Evolutionary conservation across 305 asterid genomes (phyloP), one percentile per base, ranked within the genome.

Genomic region (Solanum hybrid): DNA sequence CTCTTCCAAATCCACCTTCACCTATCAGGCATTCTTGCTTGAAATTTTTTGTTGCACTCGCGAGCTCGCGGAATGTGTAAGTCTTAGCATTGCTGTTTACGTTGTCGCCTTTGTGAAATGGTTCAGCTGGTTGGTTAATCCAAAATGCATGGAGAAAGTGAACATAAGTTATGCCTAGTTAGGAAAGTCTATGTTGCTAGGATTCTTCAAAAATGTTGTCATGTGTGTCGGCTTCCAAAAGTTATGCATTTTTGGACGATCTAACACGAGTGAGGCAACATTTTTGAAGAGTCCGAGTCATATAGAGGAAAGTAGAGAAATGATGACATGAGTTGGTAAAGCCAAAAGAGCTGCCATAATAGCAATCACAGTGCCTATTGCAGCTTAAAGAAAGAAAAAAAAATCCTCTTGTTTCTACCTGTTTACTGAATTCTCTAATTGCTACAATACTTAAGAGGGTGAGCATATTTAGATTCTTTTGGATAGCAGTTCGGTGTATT

Each of bases 41-140:
- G 88, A 97, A 97, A 89, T 95, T 94, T 91, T 96, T 97, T 60
- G 99, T 96, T 73, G 99, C 99, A 22, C 91, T 91, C 87, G 98
- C 98, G 40, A 97, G 97, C 92, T 97, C 99, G 4, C 99, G 99
- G 93, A 97, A 97, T 66, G 96, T 95, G 94, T 91, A 97, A 42
- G 93, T 91, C 91, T 94, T 93, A 9, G 93, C 93, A 5, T 91
- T 38, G 8, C 71, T 90, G 29, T 91, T 91, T 27, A 89, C 95
- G 13, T 8, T 69, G 77, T 79, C 42, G 88, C 64, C 90, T 42
- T 90, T 89, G 87, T 75, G 37, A 40, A 87, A 71, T 89, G 79
- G 24, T 75, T 91, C 90, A 31, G 64, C 88, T n/a, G 89, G 81
- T 86, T 72, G 77, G 88, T 82, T 92, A 92, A n/a, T 10, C 84